These are phyloP conservation scores for Cladosporium cucumerinum DNA, from an alignment of 2,329 filamentous ascomycete genomes.

Conservation along the genomic window DNA sequence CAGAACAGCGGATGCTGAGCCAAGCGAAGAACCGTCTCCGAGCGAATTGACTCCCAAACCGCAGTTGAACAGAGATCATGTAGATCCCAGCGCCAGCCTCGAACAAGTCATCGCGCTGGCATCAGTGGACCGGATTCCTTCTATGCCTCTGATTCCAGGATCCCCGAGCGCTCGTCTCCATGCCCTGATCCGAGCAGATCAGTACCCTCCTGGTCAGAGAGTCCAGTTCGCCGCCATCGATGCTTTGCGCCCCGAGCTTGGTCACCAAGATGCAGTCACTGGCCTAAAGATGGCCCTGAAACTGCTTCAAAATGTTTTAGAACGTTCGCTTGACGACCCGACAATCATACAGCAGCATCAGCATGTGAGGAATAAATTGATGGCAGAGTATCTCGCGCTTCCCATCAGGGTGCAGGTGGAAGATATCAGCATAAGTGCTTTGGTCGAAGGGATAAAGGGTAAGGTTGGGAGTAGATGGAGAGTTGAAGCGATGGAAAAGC, in stretches of 20 bases:
- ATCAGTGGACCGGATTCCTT: not conserved
- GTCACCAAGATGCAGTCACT: not conserved
- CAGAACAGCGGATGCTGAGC: not conserved
- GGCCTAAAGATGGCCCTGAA: not conserved
- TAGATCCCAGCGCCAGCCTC: not conserved
- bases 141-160: not conserved
- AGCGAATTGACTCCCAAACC: not conserved
- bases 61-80: not conserved
- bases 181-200: not conserved
- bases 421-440: not conserved
- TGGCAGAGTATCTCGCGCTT: not conserved
- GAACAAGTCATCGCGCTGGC: not conserved
- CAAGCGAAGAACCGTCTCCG: not conserved
- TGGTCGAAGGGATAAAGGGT: not conserved
- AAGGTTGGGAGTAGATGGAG: not conserved
- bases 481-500: not conserved
- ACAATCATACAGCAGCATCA: not conserved
- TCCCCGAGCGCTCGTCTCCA: not conserved
- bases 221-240: not conserved
- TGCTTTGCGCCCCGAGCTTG: not conserved
- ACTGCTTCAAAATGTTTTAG: not conserved
- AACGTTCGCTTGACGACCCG: not conserved
- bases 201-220: not conserved
- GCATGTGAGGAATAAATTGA: not conserved
- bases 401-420: not conserved